Conservation (phyloP, 345 rosid species). For the Sisymbrium altissimum region DNA sequence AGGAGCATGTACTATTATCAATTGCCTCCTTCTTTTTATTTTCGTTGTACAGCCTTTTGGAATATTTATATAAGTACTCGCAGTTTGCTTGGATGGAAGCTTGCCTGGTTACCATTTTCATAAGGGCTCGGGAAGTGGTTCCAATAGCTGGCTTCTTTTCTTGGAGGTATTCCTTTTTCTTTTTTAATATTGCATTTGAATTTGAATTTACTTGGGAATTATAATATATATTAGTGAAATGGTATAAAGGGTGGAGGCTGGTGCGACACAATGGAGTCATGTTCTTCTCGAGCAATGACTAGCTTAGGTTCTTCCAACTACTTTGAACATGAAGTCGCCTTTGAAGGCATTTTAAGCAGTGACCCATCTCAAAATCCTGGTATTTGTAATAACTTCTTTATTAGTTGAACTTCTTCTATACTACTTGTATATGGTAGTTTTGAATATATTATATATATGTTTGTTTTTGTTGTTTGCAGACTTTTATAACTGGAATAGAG, state of each 20-base stretch:
- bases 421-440: neutral
- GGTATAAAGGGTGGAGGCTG: slow-evolving; percentile 68
- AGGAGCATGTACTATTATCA: slow-evolving; percentile 57
- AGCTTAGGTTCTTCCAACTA: slow-evolving; percentile 60
- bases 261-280: slow-evolving; percentile 54
- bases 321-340: slow-evolving; percentile 41
- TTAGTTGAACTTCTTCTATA: neutral
- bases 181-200: neutral
- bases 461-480: slow-evolving; percentile 36
- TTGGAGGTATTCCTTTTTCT: slow-evolving; percentile 47
- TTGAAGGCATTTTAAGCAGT: slow-evolving; percentile 56
- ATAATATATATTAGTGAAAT: neutral
- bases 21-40: neutral
- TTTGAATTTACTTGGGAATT: neutral
- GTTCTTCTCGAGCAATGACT: slow-evolving; percentile 45
- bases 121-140: slow-evolving; percentile 68
- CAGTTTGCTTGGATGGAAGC: slow-evolving; percentile 86
- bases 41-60: neutral
- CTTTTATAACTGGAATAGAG: slow-evolving; percentile 82
- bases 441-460: neutral
- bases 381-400: slow-evolving; percentile 20
- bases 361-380: slow-evolving; percentile 65
- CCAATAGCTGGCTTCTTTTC: slow-evolving; percentile 67
- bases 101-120: slow-evolving; percentile 65
- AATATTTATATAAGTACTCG: neutral